Conservation (phyloP, 2,329 filamentous ascomycete species). For the Colletotrichum abscissum region DNA sequence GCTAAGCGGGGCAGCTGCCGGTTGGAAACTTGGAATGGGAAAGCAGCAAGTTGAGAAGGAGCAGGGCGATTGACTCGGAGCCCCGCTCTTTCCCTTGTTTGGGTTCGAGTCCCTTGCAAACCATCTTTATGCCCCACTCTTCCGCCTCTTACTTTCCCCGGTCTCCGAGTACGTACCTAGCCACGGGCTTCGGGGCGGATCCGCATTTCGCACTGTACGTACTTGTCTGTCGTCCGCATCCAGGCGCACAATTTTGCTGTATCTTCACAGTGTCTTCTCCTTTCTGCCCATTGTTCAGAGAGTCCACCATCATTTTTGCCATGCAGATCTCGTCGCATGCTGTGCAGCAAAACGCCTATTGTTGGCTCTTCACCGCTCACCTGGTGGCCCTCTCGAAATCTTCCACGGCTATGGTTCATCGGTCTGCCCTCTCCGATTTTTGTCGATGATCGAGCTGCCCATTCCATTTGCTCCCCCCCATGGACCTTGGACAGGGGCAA, state of each 20-base stretch:
- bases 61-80: constrained; percentile 5
- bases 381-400: not conserved
- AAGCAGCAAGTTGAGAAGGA: constrained; percentile 11
- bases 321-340: not conserved
- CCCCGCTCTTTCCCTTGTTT: not conserved
- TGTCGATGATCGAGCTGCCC: constrained; percentile 9
- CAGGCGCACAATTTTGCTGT: not conserved
- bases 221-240: too few species aligned
- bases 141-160: not conserved
- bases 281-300: not conserved
- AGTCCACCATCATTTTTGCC: not conserved
- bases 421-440: constrained; percentile 14
- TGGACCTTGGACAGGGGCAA: constrained; percentile 1
- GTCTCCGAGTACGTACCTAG: not conserved
- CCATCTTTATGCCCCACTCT: not conserved
- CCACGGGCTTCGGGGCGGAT: too few species aligned
- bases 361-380: not conserved
- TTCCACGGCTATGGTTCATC: not conserved
- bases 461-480: not conserved
- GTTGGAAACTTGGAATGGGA: not conserved
- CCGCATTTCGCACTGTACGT: not conserved
- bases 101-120: not conserved
- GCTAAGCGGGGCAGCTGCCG: not conserved
- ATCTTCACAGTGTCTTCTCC: not conserved
- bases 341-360: not conserved